Evolutionary conservation across 2,329 filamentous ascomycete species (phyloP).

Genomic region (Talaromyces marneffei): DNA sequence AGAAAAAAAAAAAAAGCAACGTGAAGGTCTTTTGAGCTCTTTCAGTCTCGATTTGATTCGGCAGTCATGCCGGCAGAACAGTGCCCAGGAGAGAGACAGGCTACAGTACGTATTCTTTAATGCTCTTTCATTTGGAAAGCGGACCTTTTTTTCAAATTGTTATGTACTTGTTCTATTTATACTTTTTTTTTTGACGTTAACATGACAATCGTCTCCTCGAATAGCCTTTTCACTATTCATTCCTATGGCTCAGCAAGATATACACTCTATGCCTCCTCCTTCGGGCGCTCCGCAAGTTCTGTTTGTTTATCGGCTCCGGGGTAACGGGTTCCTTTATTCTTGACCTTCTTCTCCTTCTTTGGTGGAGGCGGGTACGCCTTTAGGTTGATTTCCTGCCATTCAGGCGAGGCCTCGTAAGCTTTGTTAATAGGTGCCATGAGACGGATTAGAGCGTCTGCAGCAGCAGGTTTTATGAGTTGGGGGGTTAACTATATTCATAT

Average conservation of each 20-base stretch:
- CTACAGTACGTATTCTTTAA: too few species aligned
- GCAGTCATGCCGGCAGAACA: too few species aligned
- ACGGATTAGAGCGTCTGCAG: conserved; percentile 64
- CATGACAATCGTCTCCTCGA: not conserved
- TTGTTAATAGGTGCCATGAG: conserved; percentile 72
- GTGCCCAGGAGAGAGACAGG: too few species aligned
- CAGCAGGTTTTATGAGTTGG: conserved; percentile 77
- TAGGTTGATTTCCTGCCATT: conserved; percentile 72
- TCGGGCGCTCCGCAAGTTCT: not conserved
- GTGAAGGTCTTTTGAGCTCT: not conserved
- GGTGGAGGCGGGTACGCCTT: conserved; percentile 76
- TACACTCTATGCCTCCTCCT: not conserved
- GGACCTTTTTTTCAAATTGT: not conserved
- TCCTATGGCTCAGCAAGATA: not conserved
- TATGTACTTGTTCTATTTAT: not conserved
- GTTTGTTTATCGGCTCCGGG: conserved; percentile 31
- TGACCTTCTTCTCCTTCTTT: conserved; percentile 68
- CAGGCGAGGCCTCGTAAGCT: conserved; percentile 62
- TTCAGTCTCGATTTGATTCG: too few species aligned
- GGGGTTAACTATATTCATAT: conserved; percentile 60
- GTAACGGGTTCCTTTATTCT: conserved; percentile 66
- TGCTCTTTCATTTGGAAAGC: too few species aligned
- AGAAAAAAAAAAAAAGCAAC: too few species aligned
- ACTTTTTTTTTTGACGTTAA: not conserved
- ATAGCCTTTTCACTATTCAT: not conserved